Evolutionary conservation across 2,329 filamentous ascomycete genomes (phyloP).

Genomic region (Beauveria asiatica): DNA sequence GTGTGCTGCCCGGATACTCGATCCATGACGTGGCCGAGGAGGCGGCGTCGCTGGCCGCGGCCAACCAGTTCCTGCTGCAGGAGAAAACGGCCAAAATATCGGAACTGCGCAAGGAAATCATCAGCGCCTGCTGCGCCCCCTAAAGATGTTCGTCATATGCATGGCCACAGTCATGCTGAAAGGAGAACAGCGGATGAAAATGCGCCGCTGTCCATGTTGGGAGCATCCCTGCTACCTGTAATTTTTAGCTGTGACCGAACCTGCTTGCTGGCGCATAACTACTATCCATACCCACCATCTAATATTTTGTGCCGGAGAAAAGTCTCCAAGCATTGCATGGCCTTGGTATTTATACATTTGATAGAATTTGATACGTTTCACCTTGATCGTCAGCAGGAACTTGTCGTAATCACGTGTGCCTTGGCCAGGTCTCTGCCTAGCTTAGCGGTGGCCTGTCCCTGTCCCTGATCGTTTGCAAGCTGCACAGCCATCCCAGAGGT

Average conservation of each 20-base stretch:
- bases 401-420: not conserved
- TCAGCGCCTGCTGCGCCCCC: not conserved
- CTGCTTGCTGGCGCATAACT: not conserved
- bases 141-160: not conserved
- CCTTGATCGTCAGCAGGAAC: not conserved
- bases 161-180: not conserved
- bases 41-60: not conserved
- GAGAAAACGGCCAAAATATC: not conserved
- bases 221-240: not conserved
- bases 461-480: not conserved
- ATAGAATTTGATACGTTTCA: not conserved
- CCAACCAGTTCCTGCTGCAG: not conserved
- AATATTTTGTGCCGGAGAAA: not conserved
- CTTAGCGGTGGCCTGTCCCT: not conserved
- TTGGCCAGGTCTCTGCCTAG: not conserved
- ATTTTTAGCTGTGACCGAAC: not conserved
- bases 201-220: not conserved
- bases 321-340: not conserved
- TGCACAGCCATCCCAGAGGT: not conserved
- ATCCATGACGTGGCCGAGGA: conserved; percentile 5
- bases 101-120: not conserved
- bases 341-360: not conserved
- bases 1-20: conserved; percentile 4
- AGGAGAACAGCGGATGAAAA: not conserved
- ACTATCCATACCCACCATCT: too few relatives aligned